phyloP scores from a whole-genome alignment of 371 early-diverging fungal species.

The Amoeboaphelidium occidentale region DNA sequence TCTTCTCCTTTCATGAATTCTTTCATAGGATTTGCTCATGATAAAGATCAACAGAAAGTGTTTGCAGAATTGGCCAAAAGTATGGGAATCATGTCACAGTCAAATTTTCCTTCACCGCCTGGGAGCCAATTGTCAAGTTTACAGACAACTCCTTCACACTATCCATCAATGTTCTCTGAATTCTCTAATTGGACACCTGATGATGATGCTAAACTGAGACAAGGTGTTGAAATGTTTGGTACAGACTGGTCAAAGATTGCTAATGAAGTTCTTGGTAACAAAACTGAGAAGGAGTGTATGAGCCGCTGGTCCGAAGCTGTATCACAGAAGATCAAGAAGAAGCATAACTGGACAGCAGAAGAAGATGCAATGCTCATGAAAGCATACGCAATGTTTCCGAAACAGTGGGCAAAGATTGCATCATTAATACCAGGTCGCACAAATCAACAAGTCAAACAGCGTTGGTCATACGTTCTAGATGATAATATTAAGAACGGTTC shows the following conservation, averaged over 20 bases:
- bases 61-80: too few relatives aligned
- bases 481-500: constrained; percentile 41
- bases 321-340: too few relatives aligned
- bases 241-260: constrained; percentile 46
- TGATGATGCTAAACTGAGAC: constrained; percentile 31
- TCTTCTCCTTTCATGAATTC: too few relatives aligned
- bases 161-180: too few relatives aligned
- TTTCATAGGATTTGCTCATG: too few relatives aligned
- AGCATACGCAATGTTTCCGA: constrained; percentile 30
- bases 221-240: constrained; percentile 37
- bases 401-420: constrained; percentile 56
- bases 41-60: too few relatives aligned
- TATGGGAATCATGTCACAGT: too few relatives aligned
- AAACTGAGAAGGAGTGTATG: too few relatives aligned
- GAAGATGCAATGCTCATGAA: constrained; percentile 40
- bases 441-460: constrained; percentile 54
- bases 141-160: too few relatives aligned
- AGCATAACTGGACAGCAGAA: constrained; percentile 49
- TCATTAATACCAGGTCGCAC: constrained; percentile 49
- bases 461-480: constrained; percentile 55
- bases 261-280: constrained; percentile 33
- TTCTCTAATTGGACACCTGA: constrained; percentile 35
- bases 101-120: too few relatives aligned
- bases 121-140: too few relatives aligned
- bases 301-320: too few relatives aligned